Percentiles rank a stretch among this genome's conserved stretches.
These are phyloP conservation scores for Blastomyces gilchristii DNA, from an alignment of 2,329 filamentous ascomycete species.

Conservation along the genomic window DNA sequence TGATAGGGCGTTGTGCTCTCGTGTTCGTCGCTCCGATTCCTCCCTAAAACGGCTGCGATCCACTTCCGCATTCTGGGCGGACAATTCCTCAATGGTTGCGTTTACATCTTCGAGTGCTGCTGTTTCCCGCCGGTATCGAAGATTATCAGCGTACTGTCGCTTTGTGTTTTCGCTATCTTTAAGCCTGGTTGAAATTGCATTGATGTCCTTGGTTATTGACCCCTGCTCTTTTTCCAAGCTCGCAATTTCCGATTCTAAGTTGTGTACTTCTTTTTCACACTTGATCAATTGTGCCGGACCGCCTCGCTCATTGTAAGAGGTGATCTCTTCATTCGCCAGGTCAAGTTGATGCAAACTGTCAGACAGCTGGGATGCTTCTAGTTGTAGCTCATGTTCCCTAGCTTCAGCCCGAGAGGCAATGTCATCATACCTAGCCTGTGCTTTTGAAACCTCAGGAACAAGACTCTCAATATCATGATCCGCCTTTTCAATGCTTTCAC, in stretches of 20 bases:
- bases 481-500: slow-evolving; percentile 56
- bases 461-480: slow-evolving; percentile 67
- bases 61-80: slow-evolving; percentile 67
- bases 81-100: slow-evolving; percentile 61
- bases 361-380: slow-evolving; percentile 60
- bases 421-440: slow-evolving; percentile 67
- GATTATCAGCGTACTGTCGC: slow-evolving; percentile 78
- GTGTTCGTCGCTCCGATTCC: slow-evolving; percentile 59
- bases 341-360: slow-evolving; percentile 68
- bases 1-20: slow-evolving; percentile 56
- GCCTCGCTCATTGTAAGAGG: slow-evolving; percentile 64
- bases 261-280: slow-evolving; percentile 58
- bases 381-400: slow-evolving; percentile 61
- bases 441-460: slow-evolving; percentile 63
- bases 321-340: slow-evolving; percentile 65
- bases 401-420: slow-evolving; percentile 58
- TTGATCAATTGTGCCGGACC: slow-evolving; percentile 61
- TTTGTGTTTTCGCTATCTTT: slow-evolving; percentile 72
- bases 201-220: slow-evolving; percentile 58
- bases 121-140: slow-evolving; percentile 69
- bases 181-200: slow-evolving; percentile 66
- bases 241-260: slow-evolving; percentile 55
- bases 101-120: slow-evolving; percentile 57
- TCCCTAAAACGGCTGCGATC: slow-evolving; percentile 65
- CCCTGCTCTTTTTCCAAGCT: slow-evolving; percentile 57